A percentile compares a stretch with the other conserved stretches of the same genome.
These are phyloP conservation scores for Camelina neglecta DNA, from an alignment of 345 rosid genomes.

Conservation along the genomic window DNA sequence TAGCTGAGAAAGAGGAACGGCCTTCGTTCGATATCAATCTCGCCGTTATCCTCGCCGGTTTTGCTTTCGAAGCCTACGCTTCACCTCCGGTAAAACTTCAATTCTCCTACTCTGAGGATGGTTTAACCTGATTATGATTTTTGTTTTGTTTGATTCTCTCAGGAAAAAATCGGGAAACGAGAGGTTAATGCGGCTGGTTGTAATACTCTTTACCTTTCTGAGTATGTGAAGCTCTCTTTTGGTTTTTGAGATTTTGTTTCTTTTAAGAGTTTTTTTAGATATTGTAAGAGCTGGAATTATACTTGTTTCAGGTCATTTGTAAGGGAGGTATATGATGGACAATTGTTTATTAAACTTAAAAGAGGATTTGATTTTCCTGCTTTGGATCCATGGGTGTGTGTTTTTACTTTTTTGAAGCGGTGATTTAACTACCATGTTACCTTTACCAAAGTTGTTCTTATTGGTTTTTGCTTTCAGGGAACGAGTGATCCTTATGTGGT, in stretches of 20 bases:
- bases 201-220: slow-evolving; percentile 78
- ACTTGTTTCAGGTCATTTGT: slow-evolving; percentile 69
- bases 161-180: slow-evolving; percentile 69
- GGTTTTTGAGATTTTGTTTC: background rate
- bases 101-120: background rate
- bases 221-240: slow-evolving; percentile 54
- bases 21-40: slow-evolving; percentile 89
- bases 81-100: slow-evolving; percentile 59
- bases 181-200: slow-evolving; percentile 88
- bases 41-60: slow-evolving; percentile 94
- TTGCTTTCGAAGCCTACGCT: slow-evolving; percentile 92
- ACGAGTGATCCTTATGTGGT: slow-evolving; percentile 92
- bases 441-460: background rate
- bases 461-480: slow-evolving; percentile 56
- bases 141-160: slow-evolving; percentile 21
- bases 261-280: background rate
- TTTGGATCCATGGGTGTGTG: slow-evolving; percentile 94
- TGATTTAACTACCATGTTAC: background rate
- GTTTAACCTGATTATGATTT: background rate
- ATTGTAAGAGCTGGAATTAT: background rate
- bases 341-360: slow-evolving; percentile 73
- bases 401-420: background rate
- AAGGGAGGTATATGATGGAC: slow-evolving; percentile 83
- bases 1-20: slow-evolving; percentile 42
- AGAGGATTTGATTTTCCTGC: slow-evolving; percentile 82